phyloP scores from a whole-genome alignment of 208 protist genomes.

The Ichthyophonus hoferi region DNA sequence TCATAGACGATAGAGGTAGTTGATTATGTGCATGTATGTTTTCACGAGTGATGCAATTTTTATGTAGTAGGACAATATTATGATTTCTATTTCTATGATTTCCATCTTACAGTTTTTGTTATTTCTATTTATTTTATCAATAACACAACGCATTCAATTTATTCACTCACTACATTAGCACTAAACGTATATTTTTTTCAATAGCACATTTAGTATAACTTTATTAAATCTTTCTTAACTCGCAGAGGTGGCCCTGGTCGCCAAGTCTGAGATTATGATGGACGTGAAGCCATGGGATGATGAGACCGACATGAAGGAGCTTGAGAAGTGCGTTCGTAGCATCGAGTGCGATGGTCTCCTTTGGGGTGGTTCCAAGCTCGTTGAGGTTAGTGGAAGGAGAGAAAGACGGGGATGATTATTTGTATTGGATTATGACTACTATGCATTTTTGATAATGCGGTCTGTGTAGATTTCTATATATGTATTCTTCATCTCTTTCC shows the following conservation, averaged over 20 bases:
- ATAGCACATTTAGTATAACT: too few relatives aligned
- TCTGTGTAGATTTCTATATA: background rate
- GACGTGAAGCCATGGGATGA: slow-evolving; percentile 89
- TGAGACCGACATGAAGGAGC: slow-evolving; percentile 70
- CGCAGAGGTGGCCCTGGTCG: slow-evolving; percentile 12
- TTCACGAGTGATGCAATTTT: too few relatives aligned
- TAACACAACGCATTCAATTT: too few relatives aligned
- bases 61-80: too few relatives aligned
- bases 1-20: too few relatives aligned
- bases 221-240: too few relatives aligned
- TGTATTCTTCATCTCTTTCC: background rate
- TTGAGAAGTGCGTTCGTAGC: slow-evolving; percentile 74
- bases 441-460: background rate
- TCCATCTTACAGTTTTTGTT: too few relatives aligned
- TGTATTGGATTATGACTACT: background rate
- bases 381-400: slow-evolving; percentile 5
- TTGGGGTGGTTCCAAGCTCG: slow-evolving; percentile 69
- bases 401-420: background rate
- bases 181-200: too few relatives aligned
- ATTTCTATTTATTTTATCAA: too few relatives aligned
- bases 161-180: too few relatives aligned
- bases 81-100: too few relatives aligned
- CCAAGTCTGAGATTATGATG: slow-evolving; percentile 68
- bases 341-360: slow-evolving; percentile 79
- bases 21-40: too few relatives aligned